A percentile compares a stretch with the other conserved stretches of the same genome.
These are phyloP conservation scores for Saccharomycopsis hybrid DNA, from an alignment of 1,139 yeast species.

Conservation along the genomic window DNA sequence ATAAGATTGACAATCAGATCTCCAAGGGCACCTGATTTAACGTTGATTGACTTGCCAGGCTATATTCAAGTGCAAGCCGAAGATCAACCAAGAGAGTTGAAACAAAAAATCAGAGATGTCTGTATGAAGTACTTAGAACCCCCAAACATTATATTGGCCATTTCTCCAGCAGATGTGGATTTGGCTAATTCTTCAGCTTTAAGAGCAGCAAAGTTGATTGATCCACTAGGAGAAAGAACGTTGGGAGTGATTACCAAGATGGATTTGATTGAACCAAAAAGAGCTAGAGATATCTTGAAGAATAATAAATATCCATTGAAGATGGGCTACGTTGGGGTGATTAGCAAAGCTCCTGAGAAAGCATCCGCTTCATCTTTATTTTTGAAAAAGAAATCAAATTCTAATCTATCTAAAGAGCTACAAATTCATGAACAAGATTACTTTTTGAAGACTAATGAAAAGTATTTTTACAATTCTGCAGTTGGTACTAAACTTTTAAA, in stretches of 20 bases:
- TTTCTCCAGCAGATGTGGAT: slow-evolving; percentile 97
- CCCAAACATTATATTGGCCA: slow-evolving; percentile 92
- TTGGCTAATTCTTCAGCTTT: slow-evolving; percentile 93
- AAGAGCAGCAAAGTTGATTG: slow-evolving; percentile 86
- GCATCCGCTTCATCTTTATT: slow-evolving; percentile 7
- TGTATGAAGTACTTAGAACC: slow-evolving; percentile 83
- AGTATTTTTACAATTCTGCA: slow-evolving; percentile 55
- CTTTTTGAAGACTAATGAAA: slow-evolving; percentile 45
- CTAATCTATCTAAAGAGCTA: slow-evolving; percentile 39
- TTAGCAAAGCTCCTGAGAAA: slow-evolving; percentile 64
- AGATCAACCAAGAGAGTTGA: slow-evolving; percentile 85
- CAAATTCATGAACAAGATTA: slow-evolving; percentile 57
- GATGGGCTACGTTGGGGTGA: slow-evolving; percentile 98
- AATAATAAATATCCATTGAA: slow-evolving; percentile 82
- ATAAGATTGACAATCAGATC: slow-evolving; percentile 87
- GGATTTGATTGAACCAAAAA: slow-evolving; percentile 76
- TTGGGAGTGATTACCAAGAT: slow-evolving; percentile 93
- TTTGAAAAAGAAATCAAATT: slow-evolving; percentile 31
- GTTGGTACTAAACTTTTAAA: slow-evolving; percentile 76
- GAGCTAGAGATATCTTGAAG: slow-evolving; percentile 61
- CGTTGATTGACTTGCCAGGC: slow-evolving; percentile 94
- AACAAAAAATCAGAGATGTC: slow-evolving; percentile 67
- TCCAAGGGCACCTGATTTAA: slow-evolving; percentile 87
- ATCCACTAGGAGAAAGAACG: slow-evolving; percentile 91
- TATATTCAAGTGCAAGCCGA: slow-evolving; percentile 96